A percentile compares a stretch with the other conserved stretches of the same genome.
Conservation (phyloP, 1,139 yeast genomes). For the Taphrina betulina region DNA sequence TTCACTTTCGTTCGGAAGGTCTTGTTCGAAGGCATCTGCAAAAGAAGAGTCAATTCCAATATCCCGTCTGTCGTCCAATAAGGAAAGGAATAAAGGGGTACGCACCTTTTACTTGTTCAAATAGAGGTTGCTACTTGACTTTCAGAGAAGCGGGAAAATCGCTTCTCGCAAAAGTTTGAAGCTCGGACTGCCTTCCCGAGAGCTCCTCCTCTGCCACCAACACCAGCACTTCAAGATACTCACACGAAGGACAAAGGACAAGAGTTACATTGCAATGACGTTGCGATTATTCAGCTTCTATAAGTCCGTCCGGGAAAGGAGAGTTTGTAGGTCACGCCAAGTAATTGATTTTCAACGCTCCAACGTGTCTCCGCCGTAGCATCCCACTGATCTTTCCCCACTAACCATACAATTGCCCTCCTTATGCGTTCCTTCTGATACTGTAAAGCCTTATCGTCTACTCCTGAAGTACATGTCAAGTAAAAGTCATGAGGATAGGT, state of each 20-base stretch:
- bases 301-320: conserved; percentile 7
- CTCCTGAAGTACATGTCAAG: too few relatives aligned
- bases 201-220: too few relatives aligned
- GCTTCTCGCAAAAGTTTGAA: background rate
- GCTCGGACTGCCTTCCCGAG: too few relatives aligned
- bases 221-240: too few relatives aligned
- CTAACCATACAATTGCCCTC: background rate
- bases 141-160: too few relatives aligned
- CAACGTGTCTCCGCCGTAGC: conserved; percentile 4
- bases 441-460: background rate
- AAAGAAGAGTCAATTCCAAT: background rate
- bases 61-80: too few relatives aligned
- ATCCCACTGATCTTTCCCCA: background rate
- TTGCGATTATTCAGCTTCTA: too few relatives aligned
- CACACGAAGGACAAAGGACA: too few relatives aligned
- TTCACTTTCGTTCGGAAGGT: conserved; percentile 97
- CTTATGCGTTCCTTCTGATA: background rate
- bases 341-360: background rate
- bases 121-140: too few relatives aligned
- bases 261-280: too few relatives aligned
- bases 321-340: conserved; percentile 1
- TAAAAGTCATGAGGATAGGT: background rate
- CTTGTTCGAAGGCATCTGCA: conserved; percentile 55
- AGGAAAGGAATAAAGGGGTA: too few relatives aligned
- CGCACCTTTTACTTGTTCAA: too few relatives aligned